Evolutionary conservation across 768 basidiomycete genomes (phyloP), one percentile per base, ranked within the genome.

Genomic region (Podaxis sp.): DNA sequence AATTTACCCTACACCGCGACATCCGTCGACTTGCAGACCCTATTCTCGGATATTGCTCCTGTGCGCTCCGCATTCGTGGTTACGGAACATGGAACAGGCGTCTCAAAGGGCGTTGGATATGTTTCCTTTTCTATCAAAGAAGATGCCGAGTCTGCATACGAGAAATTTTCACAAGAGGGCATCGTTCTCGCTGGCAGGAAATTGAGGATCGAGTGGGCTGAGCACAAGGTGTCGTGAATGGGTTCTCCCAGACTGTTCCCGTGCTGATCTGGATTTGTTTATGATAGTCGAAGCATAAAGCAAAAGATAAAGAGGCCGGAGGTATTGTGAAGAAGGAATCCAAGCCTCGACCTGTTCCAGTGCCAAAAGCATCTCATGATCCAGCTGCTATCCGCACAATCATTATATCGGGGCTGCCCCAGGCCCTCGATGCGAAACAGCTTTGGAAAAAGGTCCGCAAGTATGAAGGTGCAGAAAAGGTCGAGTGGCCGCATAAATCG

Each of bases 41-140:
- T 96, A 22, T 97, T 98, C 78, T 98, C 96, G 6, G 94, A 96
- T 73, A 85, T 97, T 66, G 97, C 94, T 0, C 97, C 97, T 29
- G 91, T 99, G 15, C 85, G 94, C 40, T 89, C 90, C 19, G 96
- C 95, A 0, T 98, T 99, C 69, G 88, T 99, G 6, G 97, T 98
- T 19, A 85, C 87, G 12, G 89, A 95, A 59, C 86, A 83, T 7
- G 89, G 82, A 37, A 83, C 85, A 0, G 86, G 87, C 17, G 76
- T 84, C 4, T 95, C 94, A 1, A 97, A 98, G 72, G 96, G 96
- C 65, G 95, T 98, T 22, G 97, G 97, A 64, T 98, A 97, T 71
- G 93, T 98, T 65, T 89, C 93, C 0, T 98, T 96, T 74, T 87
- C 94, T 0, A 80, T 94, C 60, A 85, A 83, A 60, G 93, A 97